Percentiles rank a stretch among this genome's conserved stretches.
Conservation (phyloP, 2,329 filamentous ascomycete species). For the Phyllosticta paracitricarpa region DNA sequence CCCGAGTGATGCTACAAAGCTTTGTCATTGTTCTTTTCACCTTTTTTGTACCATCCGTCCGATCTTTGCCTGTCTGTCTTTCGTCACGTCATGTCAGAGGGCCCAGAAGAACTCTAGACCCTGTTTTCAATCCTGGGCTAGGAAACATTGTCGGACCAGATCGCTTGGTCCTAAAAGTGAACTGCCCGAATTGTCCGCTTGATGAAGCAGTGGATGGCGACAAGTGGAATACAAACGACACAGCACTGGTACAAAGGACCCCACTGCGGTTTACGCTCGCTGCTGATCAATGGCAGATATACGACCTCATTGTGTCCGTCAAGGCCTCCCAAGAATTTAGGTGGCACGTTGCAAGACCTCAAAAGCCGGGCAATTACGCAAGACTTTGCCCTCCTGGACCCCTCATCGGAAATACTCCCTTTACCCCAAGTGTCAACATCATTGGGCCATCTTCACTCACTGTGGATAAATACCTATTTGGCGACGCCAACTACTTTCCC, state of each 20-base stretch:
- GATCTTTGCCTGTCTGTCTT: neutral
- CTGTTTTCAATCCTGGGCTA: neutral
- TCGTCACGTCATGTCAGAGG: neutral
- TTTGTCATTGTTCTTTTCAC: neutral
- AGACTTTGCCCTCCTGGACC: neutral
- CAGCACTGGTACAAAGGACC: neutral
- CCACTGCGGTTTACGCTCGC: neutral
- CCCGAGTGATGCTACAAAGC: neutral
- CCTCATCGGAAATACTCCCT: neutral
- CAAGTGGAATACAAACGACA: neutral
- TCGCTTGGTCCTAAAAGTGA: neutral
- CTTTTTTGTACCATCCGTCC: neutral
- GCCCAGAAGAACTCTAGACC: neutral
- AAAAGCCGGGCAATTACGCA: neutral
- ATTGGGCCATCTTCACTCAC: neutral
- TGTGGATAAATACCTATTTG: neutral
- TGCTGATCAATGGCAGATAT: neutral
- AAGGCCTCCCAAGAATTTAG: neutral
- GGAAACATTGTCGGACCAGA: neutral
- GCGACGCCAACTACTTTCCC: neutral
- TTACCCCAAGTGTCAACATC: neutral
- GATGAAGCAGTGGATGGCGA: neutral
- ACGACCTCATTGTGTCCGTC: neutral
- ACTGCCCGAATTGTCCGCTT: neutral
- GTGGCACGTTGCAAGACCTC: neutral